phyloP scores from a whole-genome alignment of 345 rosid species.

The Citrus glauca region DNA sequence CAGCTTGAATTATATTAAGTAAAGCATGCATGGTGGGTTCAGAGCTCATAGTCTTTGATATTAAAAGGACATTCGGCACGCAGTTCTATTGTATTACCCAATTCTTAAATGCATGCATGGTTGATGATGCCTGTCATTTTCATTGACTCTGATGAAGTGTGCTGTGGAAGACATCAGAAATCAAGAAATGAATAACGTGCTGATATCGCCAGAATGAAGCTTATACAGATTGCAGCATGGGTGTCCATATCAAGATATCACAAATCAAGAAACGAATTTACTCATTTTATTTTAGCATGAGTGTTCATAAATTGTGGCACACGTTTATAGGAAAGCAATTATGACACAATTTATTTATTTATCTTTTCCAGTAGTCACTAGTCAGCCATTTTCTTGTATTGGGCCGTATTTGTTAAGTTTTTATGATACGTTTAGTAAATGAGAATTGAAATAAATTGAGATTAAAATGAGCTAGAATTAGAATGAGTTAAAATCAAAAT shows the following conservation, averaged over 20 bases:
- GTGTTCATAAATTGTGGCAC: slow-evolving; percentile 14
- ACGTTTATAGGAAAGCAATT: slow-evolving; percentile 10
- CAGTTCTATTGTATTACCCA: slow-evolving; percentile 22
- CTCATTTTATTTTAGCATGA: neutral
- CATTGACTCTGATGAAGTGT: neutral
- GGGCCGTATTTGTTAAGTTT: too few species aligned
- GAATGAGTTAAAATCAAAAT: too few species aligned
- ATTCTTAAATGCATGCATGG: neutral
- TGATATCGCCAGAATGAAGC: too few species aligned
- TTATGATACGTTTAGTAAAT: too few species aligned
- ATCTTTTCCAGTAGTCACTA: too few species aligned
- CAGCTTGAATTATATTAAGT: neutral
- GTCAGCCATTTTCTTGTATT: too few species aligned
- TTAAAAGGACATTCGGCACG: slow-evolving; percentile 14
- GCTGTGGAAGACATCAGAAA: too few species aligned
- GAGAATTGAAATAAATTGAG: fast-evolving
- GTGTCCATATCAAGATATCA: neutral
- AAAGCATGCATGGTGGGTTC: neutral
- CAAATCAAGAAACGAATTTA: neutral
- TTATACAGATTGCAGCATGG: too few species aligned
- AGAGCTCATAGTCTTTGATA: neutral
- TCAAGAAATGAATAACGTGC: too few species aligned
- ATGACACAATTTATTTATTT: too few species aligned
- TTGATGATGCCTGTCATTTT: slow-evolving; percentile 7
- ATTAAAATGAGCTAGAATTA: too few species aligned